phyloP scores from a whole-genome alignment of 352 stramenopile species.

The Pythium dissotocum region DNA sequence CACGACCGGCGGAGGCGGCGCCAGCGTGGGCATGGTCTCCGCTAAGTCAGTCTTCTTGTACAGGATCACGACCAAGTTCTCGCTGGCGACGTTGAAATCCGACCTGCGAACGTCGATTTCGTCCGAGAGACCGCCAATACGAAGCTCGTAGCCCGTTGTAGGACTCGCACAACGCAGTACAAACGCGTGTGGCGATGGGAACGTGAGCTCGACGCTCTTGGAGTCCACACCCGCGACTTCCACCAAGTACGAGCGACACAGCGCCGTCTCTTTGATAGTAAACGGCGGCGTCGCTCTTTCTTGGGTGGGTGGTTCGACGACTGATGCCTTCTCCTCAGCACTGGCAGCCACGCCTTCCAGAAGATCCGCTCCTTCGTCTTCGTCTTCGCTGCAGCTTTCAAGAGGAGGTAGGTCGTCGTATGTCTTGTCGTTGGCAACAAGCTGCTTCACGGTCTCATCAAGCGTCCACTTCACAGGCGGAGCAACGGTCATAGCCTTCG shows the following conservation, averaged over 20 bases:
- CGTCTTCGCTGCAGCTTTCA: conserved; percentile 58
- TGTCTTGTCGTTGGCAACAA: conserved; percentile 9
- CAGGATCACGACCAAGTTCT: conserved; percentile 76
- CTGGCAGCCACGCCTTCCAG: no score
- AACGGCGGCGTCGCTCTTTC: conserved; percentile 28
- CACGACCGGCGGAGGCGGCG: conserved; percentile 24
- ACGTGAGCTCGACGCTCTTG: conserved; percentile 40
- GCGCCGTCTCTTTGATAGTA: conserved; percentile 41
- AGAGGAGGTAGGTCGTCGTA: conserved; percentile 58
- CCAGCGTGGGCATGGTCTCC: conserved; percentile 8
- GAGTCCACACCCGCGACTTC: conserved; percentile 38
- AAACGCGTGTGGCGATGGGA: conserved; percentile 39
- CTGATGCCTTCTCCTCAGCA: no score
- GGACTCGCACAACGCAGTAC: conserved; percentile 32
- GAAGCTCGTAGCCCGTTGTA: conserved; percentile 36
- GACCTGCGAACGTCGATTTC: conserved; percentile 37
- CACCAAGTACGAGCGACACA: conserved; percentile 58
- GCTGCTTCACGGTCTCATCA: conserved; percentile 10
- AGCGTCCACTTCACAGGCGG: not conserved
- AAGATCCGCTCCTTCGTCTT: conserved; percentile 9
- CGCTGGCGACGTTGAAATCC: conserved; percentile 58
- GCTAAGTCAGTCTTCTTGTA: conserved; percentile 33
- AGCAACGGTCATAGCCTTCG: no score
- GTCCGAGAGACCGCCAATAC: conserved; percentile 29
- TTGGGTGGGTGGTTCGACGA: not conserved